Percentiles rank a stretch among this genome's conserved stretches.
phyloP scores from a whole-genome alignment of 2,329 filamentous ascomycete genomes.

The Fusarium floridanum region DNA sequence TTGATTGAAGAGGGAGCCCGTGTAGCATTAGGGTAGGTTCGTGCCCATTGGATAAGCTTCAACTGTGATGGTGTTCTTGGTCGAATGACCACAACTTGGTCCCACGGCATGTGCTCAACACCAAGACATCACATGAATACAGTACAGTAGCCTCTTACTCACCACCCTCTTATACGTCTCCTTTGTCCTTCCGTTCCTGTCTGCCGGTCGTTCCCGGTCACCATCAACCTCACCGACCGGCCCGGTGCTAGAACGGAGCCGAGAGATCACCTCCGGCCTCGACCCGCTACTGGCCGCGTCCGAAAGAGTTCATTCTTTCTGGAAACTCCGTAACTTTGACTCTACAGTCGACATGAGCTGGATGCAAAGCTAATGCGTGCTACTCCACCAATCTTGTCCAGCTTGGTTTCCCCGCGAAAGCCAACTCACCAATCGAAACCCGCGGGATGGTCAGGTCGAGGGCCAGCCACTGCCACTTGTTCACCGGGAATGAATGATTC shows the following conservation, averaged over 20 bases:
- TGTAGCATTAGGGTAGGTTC: neutral
- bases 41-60: neutral
- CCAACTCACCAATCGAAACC: slow-evolving; percentile 37
- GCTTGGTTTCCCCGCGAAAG: slow-evolving; percentile 22
- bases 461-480: slow-evolving; percentile 28
- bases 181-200: slow-evolving; percentile 24
- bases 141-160: neutral
- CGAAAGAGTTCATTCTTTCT: neutral
- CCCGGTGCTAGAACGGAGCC: slow-evolving; percentile 17
- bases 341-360: neutral
- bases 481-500: neutral
- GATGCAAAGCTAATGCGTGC: slow-evolving; percentile 5
- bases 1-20: neutral
- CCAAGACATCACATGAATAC: neutral
- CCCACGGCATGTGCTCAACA: neutral
- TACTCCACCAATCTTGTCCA: neutral
- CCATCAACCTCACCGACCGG: slow-evolving; percentile 23
- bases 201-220: slow-evolving; percentile 15
- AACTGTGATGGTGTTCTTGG: neutral
- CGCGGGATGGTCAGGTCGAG: slow-evolving; percentile 39
- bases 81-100: neutral
- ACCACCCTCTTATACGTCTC: slow-evolving; percentile 9
- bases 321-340: neutral
- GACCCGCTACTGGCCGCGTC: neutral
- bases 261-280: slow-evolving; percentile 1